Percentiles rank a stretch among this genome's conserved stretches.
phyloP scores from a whole-genome alignment of 73 alveolate genomes.

The Paramecium sonneborni region DNA sequence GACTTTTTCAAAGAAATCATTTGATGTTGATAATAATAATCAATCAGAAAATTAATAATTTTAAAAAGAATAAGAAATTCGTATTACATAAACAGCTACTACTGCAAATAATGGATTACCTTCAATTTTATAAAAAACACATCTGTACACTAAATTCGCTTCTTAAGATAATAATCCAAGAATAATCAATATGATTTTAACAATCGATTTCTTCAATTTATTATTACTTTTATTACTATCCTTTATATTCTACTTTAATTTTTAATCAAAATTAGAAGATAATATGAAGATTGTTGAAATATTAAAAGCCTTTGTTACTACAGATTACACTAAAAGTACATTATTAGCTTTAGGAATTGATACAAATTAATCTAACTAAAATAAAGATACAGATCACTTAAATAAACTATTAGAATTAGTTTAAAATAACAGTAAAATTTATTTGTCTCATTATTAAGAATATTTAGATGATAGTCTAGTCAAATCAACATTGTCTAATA shows the following conservation, averaged over 20 bases:
- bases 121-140: neutral
- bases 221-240: neutral
- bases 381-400: neutral
- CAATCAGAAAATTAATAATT: neutral
- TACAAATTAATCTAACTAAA: neutral
- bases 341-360: neutral
- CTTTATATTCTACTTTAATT: neutral
- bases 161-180: neutral
- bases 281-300: neutral
- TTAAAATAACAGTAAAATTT: neutral
- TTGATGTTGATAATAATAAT: constrained; percentile 15
- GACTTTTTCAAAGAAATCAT: neutral
- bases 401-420: neutral
- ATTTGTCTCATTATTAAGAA: neutral
- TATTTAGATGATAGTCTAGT: neutral
- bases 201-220: neutral
- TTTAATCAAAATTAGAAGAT: neutral
- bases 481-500: neutral
- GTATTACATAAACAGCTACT: neutral
- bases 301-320: constrained; percentile 23
- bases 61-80: neutral
- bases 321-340: constrained; percentile 17
- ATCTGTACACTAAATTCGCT: neutral
- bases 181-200: neutral
- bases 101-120: constrained; percentile 15